phyloP scores from a whole-genome alignment of 345 rosid species.

The Gossypium thurberi region DNA sequence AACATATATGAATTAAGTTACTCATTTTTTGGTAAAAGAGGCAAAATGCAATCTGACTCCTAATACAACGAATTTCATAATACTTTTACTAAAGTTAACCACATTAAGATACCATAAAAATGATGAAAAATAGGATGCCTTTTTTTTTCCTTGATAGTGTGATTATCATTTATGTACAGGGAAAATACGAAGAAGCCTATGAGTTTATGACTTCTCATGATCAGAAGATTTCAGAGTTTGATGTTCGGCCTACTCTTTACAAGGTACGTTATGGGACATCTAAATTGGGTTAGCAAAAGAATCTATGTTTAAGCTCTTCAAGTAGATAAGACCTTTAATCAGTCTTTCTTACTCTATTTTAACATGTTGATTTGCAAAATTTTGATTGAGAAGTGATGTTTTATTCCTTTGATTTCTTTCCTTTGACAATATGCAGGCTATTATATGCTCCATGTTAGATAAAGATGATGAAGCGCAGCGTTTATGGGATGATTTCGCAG shows the following conservation, averaged over 20 bases:
- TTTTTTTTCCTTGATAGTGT: background rate
- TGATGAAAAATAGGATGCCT: too few species aligned
- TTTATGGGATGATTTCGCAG: slow-evolving; percentile 31
- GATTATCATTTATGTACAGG: slow-evolving; percentile 16
- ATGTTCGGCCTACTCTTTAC: slow-evolving; percentile 36
- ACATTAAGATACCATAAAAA: too few species aligned
- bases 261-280: slow-evolving; percentile 24
- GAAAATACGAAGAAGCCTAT: slow-evolving; percentile 31
- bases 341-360: too few species aligned
- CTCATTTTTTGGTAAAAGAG: too few species aligned
- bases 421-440: slow-evolving; percentile 22
- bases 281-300: background rate
- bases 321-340: too few species aligned
- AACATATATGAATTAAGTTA: too few species aligned
- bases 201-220: background rate
- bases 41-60: too few species aligned
- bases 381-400: background rate
- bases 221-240: slow-evolving; percentile 9
- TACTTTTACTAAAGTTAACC: too few species aligned
- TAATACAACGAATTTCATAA: too few species aligned
- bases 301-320: too few species aligned
- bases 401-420: background rate
- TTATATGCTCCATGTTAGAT: slow-evolving; percentile 33
- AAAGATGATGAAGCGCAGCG: slow-evolving; percentile 18
- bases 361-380: too few species aligned